A percentile compares a stretch with the other conserved stretches of the same genome.
phyloP scores from a whole-genome alignment of 768 basidiomycete genomes.

The Lactifluus hygrophoroides region DNA sequence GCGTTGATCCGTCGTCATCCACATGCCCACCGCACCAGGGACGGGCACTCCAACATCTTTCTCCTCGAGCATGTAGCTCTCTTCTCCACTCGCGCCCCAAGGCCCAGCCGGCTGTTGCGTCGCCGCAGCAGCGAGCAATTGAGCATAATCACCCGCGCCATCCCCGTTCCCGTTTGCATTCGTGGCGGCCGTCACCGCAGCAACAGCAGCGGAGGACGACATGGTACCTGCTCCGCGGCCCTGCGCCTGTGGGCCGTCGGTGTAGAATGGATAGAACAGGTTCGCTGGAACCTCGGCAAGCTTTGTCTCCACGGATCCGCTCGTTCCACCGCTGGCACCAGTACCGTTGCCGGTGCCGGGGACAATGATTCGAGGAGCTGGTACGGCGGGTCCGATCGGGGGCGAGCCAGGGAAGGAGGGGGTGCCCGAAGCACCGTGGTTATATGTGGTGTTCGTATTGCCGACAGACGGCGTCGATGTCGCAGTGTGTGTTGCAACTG shows the following conservation, averaged over 20 bases:
- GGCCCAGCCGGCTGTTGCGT: constrained; percentile 43
- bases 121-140: constrained; percentile 47
- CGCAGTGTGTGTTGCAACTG: constrained; percentile 4
- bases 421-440: constrained; percentile 19
- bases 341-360: background rate
- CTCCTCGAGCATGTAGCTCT: constrained; percentile 65
- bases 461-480: constrained; percentile 26
- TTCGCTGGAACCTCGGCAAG: constrained; percentile 61
- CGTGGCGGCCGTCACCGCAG: background rate
- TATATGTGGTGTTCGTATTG: constrained; percentile 28
- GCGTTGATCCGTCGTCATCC: constrained; percentile 14
- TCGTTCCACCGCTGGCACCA: background rate
- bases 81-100: constrained; percentile 47
- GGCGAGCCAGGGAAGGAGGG: constrained; percentile 26
- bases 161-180: constrained; percentile 19
- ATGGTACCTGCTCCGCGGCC: constrained; percentile 18
- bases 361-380: background rate
- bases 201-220: background rate
- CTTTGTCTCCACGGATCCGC: constrained; percentile 20
- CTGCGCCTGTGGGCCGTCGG: constrained; percentile 36
- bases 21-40: constrained; percentile 8
- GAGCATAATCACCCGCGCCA: constrained; percentile 36
- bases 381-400: constrained; percentile 12
- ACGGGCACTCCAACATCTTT: constrained; percentile 30
- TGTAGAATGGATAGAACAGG: constrained; percentile 74